These are phyloP conservation scores for Euryodendron excelsum DNA, from an alignment of 148 eudicot genomes.

Conservation along the genomic window DNA sequence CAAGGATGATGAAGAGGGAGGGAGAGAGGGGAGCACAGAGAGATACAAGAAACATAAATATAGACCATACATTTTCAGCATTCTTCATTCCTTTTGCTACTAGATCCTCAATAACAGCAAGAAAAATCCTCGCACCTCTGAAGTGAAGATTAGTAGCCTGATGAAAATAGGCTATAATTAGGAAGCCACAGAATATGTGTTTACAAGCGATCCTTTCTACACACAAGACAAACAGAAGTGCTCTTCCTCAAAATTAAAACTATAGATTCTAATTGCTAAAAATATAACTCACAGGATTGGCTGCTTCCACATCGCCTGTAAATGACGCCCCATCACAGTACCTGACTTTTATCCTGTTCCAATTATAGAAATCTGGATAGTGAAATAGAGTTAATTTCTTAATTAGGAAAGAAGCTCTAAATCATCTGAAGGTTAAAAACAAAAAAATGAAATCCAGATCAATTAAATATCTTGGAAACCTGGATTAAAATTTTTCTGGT, in stretches of 20 bases:
- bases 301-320: constrained; percentile 84
- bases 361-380: constrained; percentile 74
- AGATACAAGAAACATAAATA: not conserved
- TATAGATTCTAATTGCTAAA: not conserved
- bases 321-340: constrained; percentile 98
- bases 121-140: constrained; percentile 81
- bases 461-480: constrained; percentile 29
- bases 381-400: constrained; percentile 1
- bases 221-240: not conserved
- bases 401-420: not conserved
- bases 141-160: constrained; percentile 72
- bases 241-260: not conserved
- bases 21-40: not conserved
- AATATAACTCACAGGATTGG: constrained; percentile 60
- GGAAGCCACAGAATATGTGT: not conserved
- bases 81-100: constrained; percentile 73
- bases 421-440: not conserved
- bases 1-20: not conserved
- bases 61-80: constrained; percentile 63
- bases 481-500: constrained; percentile 53
- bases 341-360: constrained; percentile 88
- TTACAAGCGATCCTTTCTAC: not conserved
- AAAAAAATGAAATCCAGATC: not conserved
- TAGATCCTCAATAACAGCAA: constrained; percentile 79
- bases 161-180: not conserved